These are phyloP conservation scores for Nannochloropsis oceanica DNA, from an alignment of 108 stramenopile species.

Conservation along the genomic window DNA sequence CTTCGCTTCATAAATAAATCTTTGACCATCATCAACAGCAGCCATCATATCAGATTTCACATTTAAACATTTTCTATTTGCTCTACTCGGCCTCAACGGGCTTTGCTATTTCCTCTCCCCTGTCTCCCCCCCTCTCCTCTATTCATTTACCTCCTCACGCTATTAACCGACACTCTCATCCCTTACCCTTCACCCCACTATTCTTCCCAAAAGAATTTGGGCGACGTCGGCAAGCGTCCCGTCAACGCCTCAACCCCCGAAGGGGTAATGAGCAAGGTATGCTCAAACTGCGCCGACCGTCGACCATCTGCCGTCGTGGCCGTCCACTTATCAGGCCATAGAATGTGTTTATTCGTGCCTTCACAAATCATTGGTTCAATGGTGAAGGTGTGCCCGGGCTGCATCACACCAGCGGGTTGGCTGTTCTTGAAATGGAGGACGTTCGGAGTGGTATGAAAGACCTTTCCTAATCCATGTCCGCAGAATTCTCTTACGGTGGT, in stretches of 20 bases:
- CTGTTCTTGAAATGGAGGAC: constrained; percentile 84
- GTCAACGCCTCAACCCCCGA: constrained; percentile 84
- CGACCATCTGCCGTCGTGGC: constrained; percentile 73
- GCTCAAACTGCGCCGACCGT: constrained; percentile 91
- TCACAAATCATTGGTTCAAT: constrained; percentile 99
- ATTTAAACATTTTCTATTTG: too few species aligned
- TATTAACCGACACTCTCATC: too few species aligned
- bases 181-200: neutral
- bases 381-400: constrained; percentile 92
- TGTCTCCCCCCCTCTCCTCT: too few species aligned
- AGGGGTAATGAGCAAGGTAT: constrained; percentile 83
- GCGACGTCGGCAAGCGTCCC: constrained; percentile 18
- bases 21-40: too few species aligned
- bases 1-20: too few species aligned
- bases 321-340: constrained; percentile 98
- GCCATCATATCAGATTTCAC: too few species aligned
- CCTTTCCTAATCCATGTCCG: constrained; percentile 86
- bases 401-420: constrained; percentile 64
- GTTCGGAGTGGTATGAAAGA: constrained; percentile 86
- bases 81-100: too few species aligned
- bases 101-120: too few species aligned
- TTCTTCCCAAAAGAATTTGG: constrained; percentile 26
- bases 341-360: constrained; percentile 52
- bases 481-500: constrained; percentile 65
- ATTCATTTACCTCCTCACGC: too few species aligned